Percentiles rank a stretch among this genome's conserved stretches.
These are phyloP conservation scores for Cadophora sp. DNA, from an alignment of 2,329 filamentous ascomycete genomes.

Conservation along the genomic window DNA sequence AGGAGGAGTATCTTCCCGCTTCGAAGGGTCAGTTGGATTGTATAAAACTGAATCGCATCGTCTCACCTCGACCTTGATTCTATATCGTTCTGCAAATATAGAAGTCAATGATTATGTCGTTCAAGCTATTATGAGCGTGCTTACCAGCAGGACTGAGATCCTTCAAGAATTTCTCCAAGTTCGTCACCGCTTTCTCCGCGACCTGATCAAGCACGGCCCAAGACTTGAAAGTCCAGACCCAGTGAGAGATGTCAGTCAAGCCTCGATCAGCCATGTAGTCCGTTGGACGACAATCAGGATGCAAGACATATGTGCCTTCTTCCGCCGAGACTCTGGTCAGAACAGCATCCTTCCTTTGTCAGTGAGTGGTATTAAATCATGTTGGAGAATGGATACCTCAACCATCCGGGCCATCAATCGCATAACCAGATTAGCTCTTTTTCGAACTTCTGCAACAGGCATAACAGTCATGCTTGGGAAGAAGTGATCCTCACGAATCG, in stretches of 20 bases:
- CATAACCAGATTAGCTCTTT: conserved; percentile 8
- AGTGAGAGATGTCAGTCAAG: conserved; percentile 11
- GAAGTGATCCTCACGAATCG: conserved; percentile 7
- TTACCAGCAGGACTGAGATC: conserved; percentile 4
- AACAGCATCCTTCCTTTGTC: not conserved
- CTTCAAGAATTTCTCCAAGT: conserved; percentile 6
- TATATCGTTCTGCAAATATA: not conserved
- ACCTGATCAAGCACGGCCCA: conserved; percentile 13
- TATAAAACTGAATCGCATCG: not conserved
- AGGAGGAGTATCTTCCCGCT: not conserved
- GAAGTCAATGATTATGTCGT: not conserved
- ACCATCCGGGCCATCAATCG: conserved; percentile 5
- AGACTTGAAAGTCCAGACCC: conserved; percentile 12
- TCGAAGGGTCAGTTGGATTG: not conserved
- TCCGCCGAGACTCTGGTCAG: conserved; percentile 3
- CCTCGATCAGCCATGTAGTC: conserved; percentile 9
- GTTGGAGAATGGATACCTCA: not conserved
- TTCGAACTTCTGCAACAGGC: not conserved
- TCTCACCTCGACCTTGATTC: conserved; percentile 8
- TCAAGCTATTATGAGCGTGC: not conserved
- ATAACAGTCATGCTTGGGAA: conserved; percentile 1
- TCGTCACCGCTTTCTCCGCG: conserved; percentile 7
- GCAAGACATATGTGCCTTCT: conserved; percentile 4
- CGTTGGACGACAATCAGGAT: conserved; percentile 5
- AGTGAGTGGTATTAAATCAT: not conserved